These are phyloP conservation scores for Hanseniaspora clermontiae DNA, from an alignment of 805 yeast genomes.

Conservation along the genomic window DNA sequence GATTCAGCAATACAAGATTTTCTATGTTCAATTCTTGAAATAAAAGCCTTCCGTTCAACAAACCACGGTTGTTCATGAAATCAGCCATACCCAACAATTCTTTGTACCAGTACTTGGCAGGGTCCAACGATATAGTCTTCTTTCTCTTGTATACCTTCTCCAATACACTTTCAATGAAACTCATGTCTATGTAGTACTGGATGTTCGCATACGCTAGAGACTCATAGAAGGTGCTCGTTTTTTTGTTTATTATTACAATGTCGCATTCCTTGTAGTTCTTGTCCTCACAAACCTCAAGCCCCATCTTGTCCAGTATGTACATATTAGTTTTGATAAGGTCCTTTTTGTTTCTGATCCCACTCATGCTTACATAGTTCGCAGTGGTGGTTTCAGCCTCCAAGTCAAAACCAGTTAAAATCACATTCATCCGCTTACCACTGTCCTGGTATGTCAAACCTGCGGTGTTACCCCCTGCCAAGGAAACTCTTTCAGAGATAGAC, in stretches of 20 bases:
- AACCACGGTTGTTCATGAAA: not conserved
- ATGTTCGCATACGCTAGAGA: not conserved
- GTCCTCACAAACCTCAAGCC: not conserved
- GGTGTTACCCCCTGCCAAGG: slow-evolving; percentile 6
- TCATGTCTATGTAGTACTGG: not conserved
- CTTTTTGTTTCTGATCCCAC: not conserved
- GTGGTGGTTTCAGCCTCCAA: not conserved
- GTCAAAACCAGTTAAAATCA: slow-evolving; percentile 1
- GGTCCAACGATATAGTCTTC: not conserved
- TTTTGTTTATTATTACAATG: slow-evolving; percentile 2
- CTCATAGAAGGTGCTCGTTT: slow-evolving; percentile 7
- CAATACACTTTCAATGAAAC: not conserved
- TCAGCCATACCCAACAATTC: not conserved
- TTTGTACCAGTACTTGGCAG: not conserved
- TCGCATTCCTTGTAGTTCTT: slow-evolving; percentile 5
- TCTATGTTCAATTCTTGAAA: not conserved
- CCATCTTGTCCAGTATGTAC: slow-evolving; percentile 9
- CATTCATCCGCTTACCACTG: not conserved
- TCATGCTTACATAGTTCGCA: slow-evolving; percentile 7
- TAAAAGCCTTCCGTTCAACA: not conserved
- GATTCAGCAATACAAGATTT: not conserved
- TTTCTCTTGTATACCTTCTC: slow-evolving; percentile 9
- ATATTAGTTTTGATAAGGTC: not conserved
- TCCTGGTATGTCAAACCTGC: not conserved
- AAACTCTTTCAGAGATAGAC: not conserved